Percentiles rank a stretch among this genome's conserved stretches.
These are phyloP conservation scores for Coniferiporia sulphurascens DNA, from an alignment of 1,284 basidiomycete genomes.

Conservation along the genomic window DNA sequence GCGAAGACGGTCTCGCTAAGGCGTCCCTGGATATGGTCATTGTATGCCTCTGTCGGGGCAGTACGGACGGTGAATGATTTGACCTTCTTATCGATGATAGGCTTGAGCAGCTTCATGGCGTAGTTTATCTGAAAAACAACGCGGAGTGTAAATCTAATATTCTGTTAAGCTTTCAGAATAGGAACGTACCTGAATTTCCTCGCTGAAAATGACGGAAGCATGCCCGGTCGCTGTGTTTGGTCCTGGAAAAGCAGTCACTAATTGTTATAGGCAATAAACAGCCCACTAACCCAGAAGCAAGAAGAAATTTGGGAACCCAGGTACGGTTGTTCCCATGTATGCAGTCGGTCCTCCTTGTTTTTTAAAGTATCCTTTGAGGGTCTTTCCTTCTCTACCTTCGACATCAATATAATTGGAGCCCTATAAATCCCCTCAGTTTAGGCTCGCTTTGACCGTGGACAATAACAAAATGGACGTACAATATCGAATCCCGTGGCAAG, in stretches of 20 bases:
- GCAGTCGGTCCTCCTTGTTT: slow-evolving; percentile 24
- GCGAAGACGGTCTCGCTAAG: slow-evolving; percentile 23
- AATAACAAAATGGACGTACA: neutral
- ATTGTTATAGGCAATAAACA: neutral
- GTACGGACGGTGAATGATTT: slow-evolving; percentile 25
- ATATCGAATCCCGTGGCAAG: slow-evolving; percentile 44
- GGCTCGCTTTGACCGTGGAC: neutral
- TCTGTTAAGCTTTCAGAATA: too few relatives aligned
- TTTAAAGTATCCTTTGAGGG: slow-evolving; percentile 22
- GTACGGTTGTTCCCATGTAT: slow-evolving; percentile 24
- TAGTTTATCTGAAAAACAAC: slow-evolving; percentile 23
- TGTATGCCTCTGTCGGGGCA: slow-evolving; percentile 27
- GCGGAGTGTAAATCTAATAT: neutral
- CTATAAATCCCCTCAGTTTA: neutral
- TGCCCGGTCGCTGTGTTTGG: slow-evolving; percentile 30
- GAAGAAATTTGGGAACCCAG: slow-evolving; percentile 26
- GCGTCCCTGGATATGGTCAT: slow-evolving; percentile 23
- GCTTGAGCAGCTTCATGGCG: slow-evolving; percentile 28
- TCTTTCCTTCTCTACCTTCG: slow-evolving; percentile 16
- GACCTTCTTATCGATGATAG: slow-evolving; percentile 25
- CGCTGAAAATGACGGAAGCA: slow-evolving; percentile 30
- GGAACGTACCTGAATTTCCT: slow-evolving; percentile 25
- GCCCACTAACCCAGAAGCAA: slow-evolving; percentile 20
- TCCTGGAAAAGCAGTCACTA: slow-evolving; percentile 11
- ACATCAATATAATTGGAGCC: neutral